Evolutionary conservation across 352 stramenopile genomes (phyloP).

Genomic region (Blastocystis sp.): DNA sequence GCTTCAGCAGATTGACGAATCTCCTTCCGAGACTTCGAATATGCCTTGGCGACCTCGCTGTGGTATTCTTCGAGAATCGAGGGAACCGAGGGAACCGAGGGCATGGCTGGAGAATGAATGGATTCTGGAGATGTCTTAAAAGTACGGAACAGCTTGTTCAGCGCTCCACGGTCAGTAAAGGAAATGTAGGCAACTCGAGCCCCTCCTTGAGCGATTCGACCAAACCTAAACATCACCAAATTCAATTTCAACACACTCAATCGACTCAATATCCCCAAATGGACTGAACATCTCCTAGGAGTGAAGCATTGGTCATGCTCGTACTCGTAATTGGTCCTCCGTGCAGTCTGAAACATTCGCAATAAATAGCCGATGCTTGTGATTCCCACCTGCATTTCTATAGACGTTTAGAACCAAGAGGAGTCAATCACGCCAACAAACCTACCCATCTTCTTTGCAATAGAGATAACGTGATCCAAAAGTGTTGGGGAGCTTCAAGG

Average conservation of each 20-base stretch:
- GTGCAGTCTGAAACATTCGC: not conserved
- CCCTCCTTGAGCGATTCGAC: conserved; percentile 24
- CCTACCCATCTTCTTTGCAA: conserved; percentile 25
- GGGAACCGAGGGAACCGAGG: not conserved
- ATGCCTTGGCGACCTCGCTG: not conserved
- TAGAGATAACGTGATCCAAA: conserved; percentile 14
- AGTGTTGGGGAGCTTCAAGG: not conserved
- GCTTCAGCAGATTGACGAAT: not conserved
- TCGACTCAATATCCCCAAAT: conserved; percentile 27
- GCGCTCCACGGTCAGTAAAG: not conserved
- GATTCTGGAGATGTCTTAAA: not conserved
- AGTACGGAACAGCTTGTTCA: not conserved
- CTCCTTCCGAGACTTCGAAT: not conserved
- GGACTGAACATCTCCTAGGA: not conserved
- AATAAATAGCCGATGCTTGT: not conserved
- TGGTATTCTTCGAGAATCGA: not conserved
- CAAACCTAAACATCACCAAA: conserved; percentile 5
- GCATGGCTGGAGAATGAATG: not conserved
- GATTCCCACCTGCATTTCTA: not conserved
- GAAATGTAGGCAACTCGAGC: conserved; percentile 7
- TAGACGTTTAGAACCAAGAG: not conserved
- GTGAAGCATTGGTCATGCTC: not conserved
- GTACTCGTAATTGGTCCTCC: conserved; percentile 14
- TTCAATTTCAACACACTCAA: not conserved
- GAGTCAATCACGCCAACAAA: not conserved